These are phyloP conservation scores for Candida piceae DNA, from an alignment of 805 yeast species.

Conservation along the genomic window DNA sequence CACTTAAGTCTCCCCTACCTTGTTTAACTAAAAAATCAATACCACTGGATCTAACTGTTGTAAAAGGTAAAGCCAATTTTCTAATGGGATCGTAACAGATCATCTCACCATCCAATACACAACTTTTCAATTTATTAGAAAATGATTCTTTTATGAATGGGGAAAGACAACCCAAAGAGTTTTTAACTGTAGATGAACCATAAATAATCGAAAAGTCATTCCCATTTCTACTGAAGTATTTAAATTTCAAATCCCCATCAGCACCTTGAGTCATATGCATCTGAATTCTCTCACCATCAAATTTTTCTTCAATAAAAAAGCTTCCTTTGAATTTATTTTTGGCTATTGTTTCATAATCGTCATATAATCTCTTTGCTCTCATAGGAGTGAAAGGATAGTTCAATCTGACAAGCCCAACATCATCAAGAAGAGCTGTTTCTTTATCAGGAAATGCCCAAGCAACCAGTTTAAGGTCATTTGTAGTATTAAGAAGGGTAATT, in stretches of 20 bases:
- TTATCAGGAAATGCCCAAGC: slow-evolving; percentile 56
- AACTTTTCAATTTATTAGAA: slow-evolving; percentile 23
- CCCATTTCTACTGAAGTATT: slow-evolving; percentile 60
- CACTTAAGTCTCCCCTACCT: slow-evolving; percentile 13
- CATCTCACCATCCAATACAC: slow-evolving; percentile 88
- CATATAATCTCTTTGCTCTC: slow-evolving; percentile 52
- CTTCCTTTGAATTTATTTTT: slow-evolving; percentile 31
- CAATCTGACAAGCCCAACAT: slow-evolving; percentile 38
- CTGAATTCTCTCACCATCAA: slow-evolving; percentile 89
- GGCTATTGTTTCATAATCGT: slow-evolving; percentile 48
- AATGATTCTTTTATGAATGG: slow-evolving; percentile 32
- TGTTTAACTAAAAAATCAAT: slow-evolving; percentile 38
- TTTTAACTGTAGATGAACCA: slow-evolving; percentile 36
- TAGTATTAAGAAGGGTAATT: slow-evolving; percentile 53
- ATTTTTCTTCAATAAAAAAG: slow-evolving; percentile 80
- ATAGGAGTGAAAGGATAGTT: slow-evolving; percentile 71
- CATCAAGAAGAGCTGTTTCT: slow-evolving; percentile 33
- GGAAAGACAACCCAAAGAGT: slow-evolving; percentile 24
- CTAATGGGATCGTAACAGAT: slow-evolving; percentile 70
- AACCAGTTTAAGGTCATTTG: slow-evolving; percentile 56
- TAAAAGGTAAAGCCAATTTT: slow-evolving; percentile 66
- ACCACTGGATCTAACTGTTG: slow-evolving; percentile 70
- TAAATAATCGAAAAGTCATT: slow-evolving; percentile 69
- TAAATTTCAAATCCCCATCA: slow-evolving; percentile 35
- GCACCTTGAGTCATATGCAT: slow-evolving; percentile 54